A percentile compares a stretch with the other conserved stretches of the same genome.
Evolutionary conservation across 805 yeast species (phyloP).

Genomic region (Spathaspora passalidarum): DNA sequence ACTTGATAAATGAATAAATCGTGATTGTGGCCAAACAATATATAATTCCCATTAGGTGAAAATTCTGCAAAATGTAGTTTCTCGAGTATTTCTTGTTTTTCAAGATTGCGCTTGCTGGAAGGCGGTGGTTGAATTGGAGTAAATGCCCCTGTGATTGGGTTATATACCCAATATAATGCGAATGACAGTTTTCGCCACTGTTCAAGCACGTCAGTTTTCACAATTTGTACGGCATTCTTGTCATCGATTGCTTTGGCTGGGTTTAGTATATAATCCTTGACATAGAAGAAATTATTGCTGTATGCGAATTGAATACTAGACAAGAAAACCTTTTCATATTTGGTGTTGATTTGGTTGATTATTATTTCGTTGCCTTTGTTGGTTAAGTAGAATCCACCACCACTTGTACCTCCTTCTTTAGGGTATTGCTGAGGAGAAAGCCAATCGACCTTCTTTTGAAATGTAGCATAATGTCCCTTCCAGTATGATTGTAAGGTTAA

Average conservation of each 20-base stretch:
- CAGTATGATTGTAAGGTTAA: slow-evolving; percentile 24
- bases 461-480: slow-evolving; percentile 20
- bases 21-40: slow-evolving; percentile 55
- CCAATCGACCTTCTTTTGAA: slow-evolving; percentile 23
- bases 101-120: slow-evolving; percentile 3
- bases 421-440: slow-evolving; percentile 31
- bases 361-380: slow-evolving; percentile 12
- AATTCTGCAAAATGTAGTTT: slow-evolving; percentile 54
- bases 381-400: slow-evolving; percentile 31
- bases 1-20: slow-evolving; percentile 51
- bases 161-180: slow-evolving; percentile 36
- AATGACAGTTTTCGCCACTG: slow-evolving; percentile 44
- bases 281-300: slow-evolving; percentile 35
- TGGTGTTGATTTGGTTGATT: slow-evolving; percentile 25
- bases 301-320: slow-evolving; percentile 35
- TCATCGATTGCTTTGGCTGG: slow-evolving; percentile 44
- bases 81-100: slow-evolving; percentile 13
- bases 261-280: slow-evolving; percentile 33
- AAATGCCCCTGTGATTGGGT: slow-evolving; percentile 22
- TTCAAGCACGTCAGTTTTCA: slow-evolving; percentile 46
- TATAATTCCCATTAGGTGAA: slow-evolving; percentile 56
- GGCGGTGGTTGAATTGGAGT: slow-evolving; percentile 32
- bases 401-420: slow-evolving; percentile 1
- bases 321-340: slow-evolving; percentile 26
- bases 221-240: slow-evolving; percentile 42